Evolutionary conservation across 805 yeast genomes (phyloP).

Genomic region (Kuraishia capsulata): DNA sequence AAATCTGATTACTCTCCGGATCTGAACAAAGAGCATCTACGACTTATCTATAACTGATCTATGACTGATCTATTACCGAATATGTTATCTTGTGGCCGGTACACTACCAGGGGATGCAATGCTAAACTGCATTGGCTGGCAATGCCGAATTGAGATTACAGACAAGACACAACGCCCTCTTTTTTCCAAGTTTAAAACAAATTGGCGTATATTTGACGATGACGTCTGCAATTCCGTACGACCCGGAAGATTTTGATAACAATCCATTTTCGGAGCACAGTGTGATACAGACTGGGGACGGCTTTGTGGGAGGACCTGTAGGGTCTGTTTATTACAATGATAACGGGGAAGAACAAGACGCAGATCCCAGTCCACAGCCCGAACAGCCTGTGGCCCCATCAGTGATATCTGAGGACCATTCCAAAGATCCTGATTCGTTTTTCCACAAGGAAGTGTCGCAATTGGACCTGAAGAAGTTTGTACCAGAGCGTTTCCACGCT

Average conservation of each 20-base stretch:
- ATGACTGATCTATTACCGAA: too few relatives aligned
- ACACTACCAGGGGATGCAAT: too few relatives aligned
- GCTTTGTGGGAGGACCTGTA: background rate
- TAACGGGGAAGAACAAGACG: constrained; percentile 4
- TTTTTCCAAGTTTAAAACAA: too few relatives aligned
- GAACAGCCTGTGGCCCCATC: constrained; percentile 6
- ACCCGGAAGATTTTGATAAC: constrained; percentile 46
- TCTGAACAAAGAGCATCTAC: too few relatives aligned
- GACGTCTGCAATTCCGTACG: constrained; percentile 28
- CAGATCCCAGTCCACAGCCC: constrained; percentile 6
- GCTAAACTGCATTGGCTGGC: too few relatives aligned
- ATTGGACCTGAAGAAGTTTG: constrained; percentile 30
- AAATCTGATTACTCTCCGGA: too few relatives aligned
- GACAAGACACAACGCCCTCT: too few relatives aligned
- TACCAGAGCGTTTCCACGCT: constrained; percentile 42
- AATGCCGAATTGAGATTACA: too few relatives aligned
- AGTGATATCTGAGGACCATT: constrained; percentile 18
- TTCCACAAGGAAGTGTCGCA: constrained; percentile 23
- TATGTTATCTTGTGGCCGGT: too few relatives aligned
- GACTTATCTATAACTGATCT: too few relatives aligned
- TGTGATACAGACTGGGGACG: constrained; percentile 6
- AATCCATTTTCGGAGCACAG: constrained; percentile 51
- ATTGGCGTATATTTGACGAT: too few relatives aligned
- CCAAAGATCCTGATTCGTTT: constrained; percentile 9
- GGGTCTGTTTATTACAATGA: background rate